phyloP scores from a whole-genome alignment of 371 early-diverging fungal genomes.

The Rhizopus arrhizus region DNA sequence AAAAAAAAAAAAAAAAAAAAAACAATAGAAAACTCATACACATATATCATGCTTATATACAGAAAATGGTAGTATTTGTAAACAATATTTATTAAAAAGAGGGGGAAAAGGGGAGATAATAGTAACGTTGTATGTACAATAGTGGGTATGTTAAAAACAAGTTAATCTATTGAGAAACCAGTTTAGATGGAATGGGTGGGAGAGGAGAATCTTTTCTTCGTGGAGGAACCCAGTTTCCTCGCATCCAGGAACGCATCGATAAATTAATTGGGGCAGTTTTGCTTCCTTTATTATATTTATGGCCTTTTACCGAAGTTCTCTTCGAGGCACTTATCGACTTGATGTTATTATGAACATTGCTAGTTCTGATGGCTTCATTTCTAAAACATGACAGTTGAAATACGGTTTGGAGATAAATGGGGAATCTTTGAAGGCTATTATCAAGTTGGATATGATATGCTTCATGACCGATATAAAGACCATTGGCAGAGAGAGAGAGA shows the following conservation, averaged over 20 bases:
- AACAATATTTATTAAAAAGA: too few species aligned
- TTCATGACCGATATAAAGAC: conserved; percentile 8
- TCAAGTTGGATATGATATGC: conserved; percentile 1
- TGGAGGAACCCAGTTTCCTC: conserved; percentile 2
- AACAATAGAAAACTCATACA: too few species aligned
- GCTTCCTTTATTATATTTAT: not conserved
- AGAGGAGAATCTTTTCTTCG: conserved; percentile 2
- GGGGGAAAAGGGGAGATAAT: too few species aligned
- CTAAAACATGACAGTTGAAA: not conserved
- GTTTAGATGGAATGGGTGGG: conserved; percentile 7
- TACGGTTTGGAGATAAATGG: not conserved
- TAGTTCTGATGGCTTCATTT: conserved; percentile 4
- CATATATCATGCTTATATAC: too few species aligned
- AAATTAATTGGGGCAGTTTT: not conserved
- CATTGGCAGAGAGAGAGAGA: conserved; percentile 7
- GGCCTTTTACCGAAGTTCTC: not conserved
- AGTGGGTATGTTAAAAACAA: too few species aligned
- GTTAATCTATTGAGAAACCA: too few species aligned
- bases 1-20: too few species aligned
- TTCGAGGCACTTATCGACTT: conserved; percentile 1
- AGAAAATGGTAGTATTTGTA: too few species aligned
- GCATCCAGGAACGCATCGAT: conserved; percentile 1
- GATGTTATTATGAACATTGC: not conserved
- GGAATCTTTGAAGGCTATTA: conserved; percentile 1
- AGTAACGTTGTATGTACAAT: too few species aligned